Conservation (phyloP, 2,329 filamentous ascomycete species). For the Diatrype stigma region DNA sequence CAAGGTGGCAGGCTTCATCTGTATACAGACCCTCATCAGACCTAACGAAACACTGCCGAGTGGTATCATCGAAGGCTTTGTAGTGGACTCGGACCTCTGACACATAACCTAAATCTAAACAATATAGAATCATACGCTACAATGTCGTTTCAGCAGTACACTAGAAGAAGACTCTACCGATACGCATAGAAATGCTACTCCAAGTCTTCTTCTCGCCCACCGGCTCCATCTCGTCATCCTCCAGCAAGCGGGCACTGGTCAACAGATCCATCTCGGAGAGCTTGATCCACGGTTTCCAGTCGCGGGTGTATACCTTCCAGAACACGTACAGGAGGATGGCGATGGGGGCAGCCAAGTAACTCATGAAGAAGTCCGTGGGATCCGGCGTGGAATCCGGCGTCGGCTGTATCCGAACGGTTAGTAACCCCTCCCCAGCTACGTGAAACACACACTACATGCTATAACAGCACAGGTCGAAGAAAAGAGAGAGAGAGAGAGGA, state of each 20-base stretch:
- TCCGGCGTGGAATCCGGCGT: slow-evolving; percentile 27
- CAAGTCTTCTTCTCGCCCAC: slow-evolving; percentile 30
- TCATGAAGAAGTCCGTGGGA: slow-evolving; percentile 50
- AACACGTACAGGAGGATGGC: slow-evolving; percentile 55
- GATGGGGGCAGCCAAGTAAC: slow-evolving; percentile 55
- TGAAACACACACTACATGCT: slow-evolving; percentile 4
- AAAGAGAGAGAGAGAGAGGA: slow-evolving; percentile 1
- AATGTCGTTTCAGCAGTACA: neutral
- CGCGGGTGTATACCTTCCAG: slow-evolving; percentile 58
- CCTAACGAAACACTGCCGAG: too few relatives aligned
- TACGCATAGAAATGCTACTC: slow-evolving; percentile 31
- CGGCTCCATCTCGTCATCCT: slow-evolving; percentile 41
- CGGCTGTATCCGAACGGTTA: too few relatives aligned
- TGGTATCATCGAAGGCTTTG: too few relatives aligned
- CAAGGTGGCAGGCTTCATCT: too few relatives aligned
- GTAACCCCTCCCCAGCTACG: too few relatives aligned
- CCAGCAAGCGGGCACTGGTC: slow-evolving; percentile 50
- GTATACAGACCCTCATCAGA: too few relatives aligned
- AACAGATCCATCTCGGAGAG: slow-evolving; percentile 59
- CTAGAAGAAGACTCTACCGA: slow-evolving; percentile 32
- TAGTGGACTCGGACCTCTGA: too few relatives aligned
- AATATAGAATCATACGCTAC: too few relatives aligned
- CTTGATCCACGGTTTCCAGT: slow-evolving; percentile 54
- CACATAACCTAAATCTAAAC: too few relatives aligned
- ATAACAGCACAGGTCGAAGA: neutral